A percentile compares a stretch with the other conserved stretches of the same genome.
Evolutionary conservation across 2,329 filamentous ascomycete species (phyloP).

Genomic region (Colletotrichum paranaense): DNA sequence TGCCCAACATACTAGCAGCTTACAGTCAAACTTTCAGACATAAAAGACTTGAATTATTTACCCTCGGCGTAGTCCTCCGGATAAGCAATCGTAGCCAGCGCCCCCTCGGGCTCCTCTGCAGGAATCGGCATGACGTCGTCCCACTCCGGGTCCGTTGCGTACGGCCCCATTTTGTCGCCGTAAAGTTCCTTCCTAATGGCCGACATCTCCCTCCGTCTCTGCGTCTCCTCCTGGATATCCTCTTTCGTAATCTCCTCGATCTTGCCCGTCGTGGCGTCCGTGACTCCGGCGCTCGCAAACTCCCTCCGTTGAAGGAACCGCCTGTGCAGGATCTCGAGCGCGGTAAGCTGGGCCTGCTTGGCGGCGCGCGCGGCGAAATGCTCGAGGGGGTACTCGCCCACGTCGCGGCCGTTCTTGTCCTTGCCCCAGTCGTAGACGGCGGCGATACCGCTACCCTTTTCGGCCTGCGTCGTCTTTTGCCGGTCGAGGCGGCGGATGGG

Average conservation of each 20-base stretch:
- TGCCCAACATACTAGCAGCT: neutral
- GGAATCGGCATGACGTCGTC: slow-evolving; percentile 86
- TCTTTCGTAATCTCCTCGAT: slow-evolving; percentile 46
- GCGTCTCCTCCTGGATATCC: slow-evolving; percentile 59
- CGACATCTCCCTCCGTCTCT: slow-evolving; percentile 63
- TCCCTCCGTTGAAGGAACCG: slow-evolving; percentile 55
- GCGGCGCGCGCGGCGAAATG: slow-evolving; percentile 57
- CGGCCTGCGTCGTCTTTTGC: slow-evolving; percentile 4
- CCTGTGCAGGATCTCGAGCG: slow-evolving; percentile 56
- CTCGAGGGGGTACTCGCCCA: slow-evolving; percentile 59
- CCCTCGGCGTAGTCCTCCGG: slow-evolving; percentile 87
- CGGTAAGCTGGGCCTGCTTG: slow-evolving; percentile 55
- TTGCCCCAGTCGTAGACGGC: slow-evolving; percentile 59
- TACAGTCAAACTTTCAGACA: neutral
- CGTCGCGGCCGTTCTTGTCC: slow-evolving; percentile 61
- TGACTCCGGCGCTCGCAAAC: slow-evolving; percentile 39
- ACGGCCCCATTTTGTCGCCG: slow-evolving; percentile 60
- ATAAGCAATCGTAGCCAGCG: slow-evolving; percentile 94
- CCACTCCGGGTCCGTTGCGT: slow-evolving; percentile 80
- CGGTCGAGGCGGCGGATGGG: slow-evolving; percentile 56
- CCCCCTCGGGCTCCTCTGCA: slow-evolving; percentile 83
- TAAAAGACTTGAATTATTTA: slow-evolving; percentile 46
- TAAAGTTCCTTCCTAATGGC: slow-evolving; percentile 63
- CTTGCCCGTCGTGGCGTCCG: slow-evolving; percentile 28
- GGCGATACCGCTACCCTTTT: slow-evolving; percentile 21